phyloP scores from a whole-genome alignment of 78 protist genomes.

The Monosiga brevicollis region DNA sequence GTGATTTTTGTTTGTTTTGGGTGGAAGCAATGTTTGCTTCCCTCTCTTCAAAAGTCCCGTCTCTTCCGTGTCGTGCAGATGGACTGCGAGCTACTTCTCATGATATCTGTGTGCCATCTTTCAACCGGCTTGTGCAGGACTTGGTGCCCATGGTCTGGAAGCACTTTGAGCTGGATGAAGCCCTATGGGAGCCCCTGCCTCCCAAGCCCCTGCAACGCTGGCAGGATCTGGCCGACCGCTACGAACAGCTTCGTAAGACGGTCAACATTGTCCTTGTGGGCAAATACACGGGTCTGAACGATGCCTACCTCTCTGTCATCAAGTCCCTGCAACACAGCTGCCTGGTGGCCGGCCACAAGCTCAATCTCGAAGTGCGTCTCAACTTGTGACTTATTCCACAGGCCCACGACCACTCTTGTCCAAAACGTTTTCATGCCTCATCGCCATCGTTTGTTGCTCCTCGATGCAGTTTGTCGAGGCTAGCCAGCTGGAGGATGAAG shows the following conservation, averaged over 20 bases:
- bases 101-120: too few relatives aligned
- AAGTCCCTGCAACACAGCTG: conserved; percentile 79
- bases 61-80: too few relatives aligned
- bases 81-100: too few relatives aligned
- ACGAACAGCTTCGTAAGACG: neutral
- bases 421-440: neutral
- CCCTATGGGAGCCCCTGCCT: neutral
- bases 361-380: neutral
- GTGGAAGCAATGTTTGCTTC: too few relatives aligned
- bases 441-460: neutral
- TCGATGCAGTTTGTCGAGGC: conserved; percentile 39
- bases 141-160: neutral
- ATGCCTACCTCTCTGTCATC: conserved; percentile 77
- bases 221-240: conserved; percentile 13
- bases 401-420: too few relatives aligned
- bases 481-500: conserved; percentile 1
- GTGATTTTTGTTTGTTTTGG: neutral
- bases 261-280: conserved; percentile 76
- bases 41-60: too few relatives aligned
- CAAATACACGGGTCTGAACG: conserved; percentile 82
- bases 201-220: neutral
- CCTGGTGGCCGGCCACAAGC: conserved; percentile 46
- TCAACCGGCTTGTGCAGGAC: neutral
- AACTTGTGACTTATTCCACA: too few relatives aligned
- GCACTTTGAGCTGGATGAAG: neutral